These are phyloP conservation scores for Cryptosporidium bovis DNA, from an alignment of 169 alveolate genomes.

Conservation along the genomic window DNA sequence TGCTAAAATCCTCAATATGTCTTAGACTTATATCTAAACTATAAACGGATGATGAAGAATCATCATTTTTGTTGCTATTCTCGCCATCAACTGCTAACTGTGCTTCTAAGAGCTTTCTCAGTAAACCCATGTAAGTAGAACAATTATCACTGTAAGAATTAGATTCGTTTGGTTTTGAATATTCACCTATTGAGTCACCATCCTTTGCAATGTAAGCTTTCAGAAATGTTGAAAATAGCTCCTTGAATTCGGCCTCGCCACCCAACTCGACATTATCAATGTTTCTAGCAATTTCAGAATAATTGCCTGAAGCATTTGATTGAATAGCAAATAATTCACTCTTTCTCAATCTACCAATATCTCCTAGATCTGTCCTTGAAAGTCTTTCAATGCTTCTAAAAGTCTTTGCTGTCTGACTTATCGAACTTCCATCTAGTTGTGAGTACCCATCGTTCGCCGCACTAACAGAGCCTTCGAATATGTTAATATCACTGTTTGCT, in stretches of 20 bases:
- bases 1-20: slow-evolving; percentile 41
- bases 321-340: slow-evolving; percentile 13
- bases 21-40: slow-evolving; percentile 71
- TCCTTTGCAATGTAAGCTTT: slow-evolving; percentile 49
- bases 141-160: not conserved
- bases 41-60: not conserved
- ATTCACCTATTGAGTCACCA: slow-evolving; percentile 20
- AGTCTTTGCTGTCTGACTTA: slow-evolving; percentile 36
- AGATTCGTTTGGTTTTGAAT: slow-evolving; percentile 9
- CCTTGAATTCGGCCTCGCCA: slow-evolving; percentile 67
- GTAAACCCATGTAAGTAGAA: slow-evolving; percentile 47
- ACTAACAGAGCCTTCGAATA: slow-evolving; percentile 14
- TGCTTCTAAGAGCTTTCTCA: slow-evolving; percentile 52
- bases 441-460: slow-evolving; percentile 66
- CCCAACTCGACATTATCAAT: slow-evolving; percentile 16
- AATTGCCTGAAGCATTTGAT: slow-evolving; percentile 35
- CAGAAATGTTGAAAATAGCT: slow-evolving; percentile 45
- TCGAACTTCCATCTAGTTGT: slow-evolving; percentile 60
- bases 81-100: slow-evolving; percentile 45
- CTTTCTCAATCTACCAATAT: slow-evolving; percentile 22
- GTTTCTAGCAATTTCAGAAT: slow-evolving; percentile 23
- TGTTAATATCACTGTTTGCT: slow-evolving; percentile 17
- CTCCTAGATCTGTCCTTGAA: slow-evolving; percentile 59
- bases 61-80: slow-evolving; percentile 9
- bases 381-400: slow-evolving; percentile 31